phyloP scores from a whole-genome alignment of 495 filamentous ascomycete species.

The Talaromyces stipitatus region DNA sequence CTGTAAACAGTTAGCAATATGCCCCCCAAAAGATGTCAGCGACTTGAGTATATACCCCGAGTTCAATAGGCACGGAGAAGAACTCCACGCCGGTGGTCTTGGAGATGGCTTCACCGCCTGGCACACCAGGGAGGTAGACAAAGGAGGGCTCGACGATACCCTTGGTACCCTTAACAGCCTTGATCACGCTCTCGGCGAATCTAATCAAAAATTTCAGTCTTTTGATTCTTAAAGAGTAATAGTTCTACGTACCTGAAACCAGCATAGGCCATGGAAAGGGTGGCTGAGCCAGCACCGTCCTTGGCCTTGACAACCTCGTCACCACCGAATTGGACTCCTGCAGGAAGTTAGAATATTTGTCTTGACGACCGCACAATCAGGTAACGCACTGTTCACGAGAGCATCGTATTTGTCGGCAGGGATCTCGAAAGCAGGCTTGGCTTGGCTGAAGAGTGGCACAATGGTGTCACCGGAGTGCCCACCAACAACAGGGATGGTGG shows the following conservation, averaged over 20 bases:
- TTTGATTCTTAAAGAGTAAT: neutral
- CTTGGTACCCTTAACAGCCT: conserved; percentile 78
- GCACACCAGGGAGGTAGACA: conserved; percentile 84
- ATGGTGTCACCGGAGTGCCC: conserved; percentile 98
- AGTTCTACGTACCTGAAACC: conserved; percentile 64
- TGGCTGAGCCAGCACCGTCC: conserved; percentile 90
- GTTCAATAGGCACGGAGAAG: conserved; percentile 92
- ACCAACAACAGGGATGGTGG: conserved; percentile 85
- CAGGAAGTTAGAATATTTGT: conserved; percentile 6
- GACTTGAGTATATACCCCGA: conserved; percentile 62
- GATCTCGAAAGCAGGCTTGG: conserved; percentile 69
- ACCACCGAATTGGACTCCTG: conserved; percentile 92
- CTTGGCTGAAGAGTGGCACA: conserved; percentile 92
- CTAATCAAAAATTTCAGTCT: conserved; percentile 37
- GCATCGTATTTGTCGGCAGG: conserved; percentile 79
- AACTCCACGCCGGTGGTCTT: conserved; percentile 81
- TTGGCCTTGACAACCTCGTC: conserved; percentile 99
- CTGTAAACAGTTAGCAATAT: conserved; percentile 35
- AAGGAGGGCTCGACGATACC: conserved; percentile 90
- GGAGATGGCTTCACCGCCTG: conserved; percentile 75
- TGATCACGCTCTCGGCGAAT: conserved; percentile 88
- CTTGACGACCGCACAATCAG: neutral
- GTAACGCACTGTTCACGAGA: conserved; percentile 68
- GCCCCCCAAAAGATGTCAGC: conserved; percentile 5
- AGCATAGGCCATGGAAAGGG: conserved; percentile 95